These are phyloP conservation scores for Phytophthora ohioensis DNA, from an alignment of 352 stramenopile genomes.

Conservation along the genomic window DNA sequence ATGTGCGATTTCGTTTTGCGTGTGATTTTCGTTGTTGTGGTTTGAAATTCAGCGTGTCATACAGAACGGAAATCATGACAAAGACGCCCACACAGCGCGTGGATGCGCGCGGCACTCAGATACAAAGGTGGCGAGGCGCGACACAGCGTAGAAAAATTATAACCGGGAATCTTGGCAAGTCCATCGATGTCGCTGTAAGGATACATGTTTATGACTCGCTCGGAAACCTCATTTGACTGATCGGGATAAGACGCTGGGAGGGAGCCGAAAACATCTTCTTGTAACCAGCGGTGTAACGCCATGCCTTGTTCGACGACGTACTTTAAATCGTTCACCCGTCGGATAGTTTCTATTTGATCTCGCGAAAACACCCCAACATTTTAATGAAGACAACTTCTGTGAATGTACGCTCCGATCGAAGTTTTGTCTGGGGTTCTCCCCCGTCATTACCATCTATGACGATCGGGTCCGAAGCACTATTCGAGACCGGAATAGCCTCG, in stretches of 20 bases:
- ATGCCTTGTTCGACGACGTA: not conserved
- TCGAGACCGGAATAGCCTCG: not conserved
- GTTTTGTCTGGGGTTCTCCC: not conserved
- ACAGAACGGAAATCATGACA: not conserved
- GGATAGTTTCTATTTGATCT: not conserved
- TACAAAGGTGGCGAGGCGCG: not conserved
- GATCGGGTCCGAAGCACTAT: not conserved
- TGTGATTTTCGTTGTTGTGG: not conserved
- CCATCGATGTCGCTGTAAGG: not conserved
- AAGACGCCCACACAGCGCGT: not conserved
- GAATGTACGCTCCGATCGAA: not conserved
- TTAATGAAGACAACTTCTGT: not conserved
- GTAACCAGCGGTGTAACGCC: not conserved
- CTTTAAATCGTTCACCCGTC: not conserved
- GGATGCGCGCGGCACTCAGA: not conserved
- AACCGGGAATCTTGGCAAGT: not conserved
- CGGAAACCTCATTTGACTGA: not conserved
- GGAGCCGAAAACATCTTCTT: not conserved
- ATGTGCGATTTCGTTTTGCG: not conserved
- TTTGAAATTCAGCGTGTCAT: not conserved
- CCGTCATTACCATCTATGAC: not conserved
- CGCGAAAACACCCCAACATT: not conserved
- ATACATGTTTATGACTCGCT: not conserved
- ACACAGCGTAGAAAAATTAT: not conserved
- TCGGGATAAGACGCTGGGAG: not conserved